Percentiles rank a stretch among this genome's conserved stretches.
phyloP scores from a whole-genome alignment of 2,329 filamentous ascomycete species.

The Fusarium veterinarium region DNA sequence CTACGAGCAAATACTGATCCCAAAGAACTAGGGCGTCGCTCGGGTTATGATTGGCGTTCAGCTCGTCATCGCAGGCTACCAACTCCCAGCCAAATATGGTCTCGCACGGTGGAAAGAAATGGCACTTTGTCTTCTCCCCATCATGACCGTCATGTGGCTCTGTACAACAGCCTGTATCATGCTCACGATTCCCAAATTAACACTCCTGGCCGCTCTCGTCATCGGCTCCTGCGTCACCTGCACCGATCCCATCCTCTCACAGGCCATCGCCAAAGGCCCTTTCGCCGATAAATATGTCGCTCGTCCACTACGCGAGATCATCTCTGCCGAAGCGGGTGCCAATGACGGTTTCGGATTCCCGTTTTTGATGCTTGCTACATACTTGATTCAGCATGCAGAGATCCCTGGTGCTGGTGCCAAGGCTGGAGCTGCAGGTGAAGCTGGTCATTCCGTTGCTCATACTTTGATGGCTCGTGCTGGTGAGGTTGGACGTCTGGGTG shows the following conservation, averaged over 20 bases:
- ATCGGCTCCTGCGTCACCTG: conserved; percentile 71
- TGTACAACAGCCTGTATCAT: conserved; percentile 66
- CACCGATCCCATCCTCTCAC: conserved; percentile 53
- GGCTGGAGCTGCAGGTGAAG: not conserved
- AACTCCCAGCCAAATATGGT: conserved; percentile 68
- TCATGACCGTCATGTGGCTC: conserved; percentile 73
- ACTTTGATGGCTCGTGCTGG: not conserved
- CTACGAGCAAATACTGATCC: not conserved
- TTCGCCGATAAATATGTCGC: conserved; percentile 70
- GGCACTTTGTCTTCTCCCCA: conserved; percentile 64
- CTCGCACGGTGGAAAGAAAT: conserved; percentile 63
- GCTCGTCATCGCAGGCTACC: conserved; percentile 70
- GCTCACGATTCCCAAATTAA: conserved; percentile 65
- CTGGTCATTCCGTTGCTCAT: not conserved
- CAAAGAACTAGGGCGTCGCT: conserved; percentile 54
- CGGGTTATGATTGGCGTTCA: conserved; percentile 71
- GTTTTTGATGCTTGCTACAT: conserved; percentile 59
- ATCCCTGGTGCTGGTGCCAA: conserved; percentile 28
- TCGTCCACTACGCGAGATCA: conserved; percentile 69
- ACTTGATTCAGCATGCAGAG: conserved; percentile 38
- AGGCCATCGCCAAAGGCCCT: conserved; percentile 43
- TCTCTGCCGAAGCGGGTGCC: conserved; percentile 69
- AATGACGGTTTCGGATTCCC: conserved; percentile 73
- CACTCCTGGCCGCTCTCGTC: conserved; percentile 64
- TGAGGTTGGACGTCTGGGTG: conserved; percentile 62